These are phyloP conservation scores for Stagonosporopsis cucurbitacearum DNA, from an alignment of 2,329 filamentous ascomycete genomes.

Conservation along the genomic window DNA sequence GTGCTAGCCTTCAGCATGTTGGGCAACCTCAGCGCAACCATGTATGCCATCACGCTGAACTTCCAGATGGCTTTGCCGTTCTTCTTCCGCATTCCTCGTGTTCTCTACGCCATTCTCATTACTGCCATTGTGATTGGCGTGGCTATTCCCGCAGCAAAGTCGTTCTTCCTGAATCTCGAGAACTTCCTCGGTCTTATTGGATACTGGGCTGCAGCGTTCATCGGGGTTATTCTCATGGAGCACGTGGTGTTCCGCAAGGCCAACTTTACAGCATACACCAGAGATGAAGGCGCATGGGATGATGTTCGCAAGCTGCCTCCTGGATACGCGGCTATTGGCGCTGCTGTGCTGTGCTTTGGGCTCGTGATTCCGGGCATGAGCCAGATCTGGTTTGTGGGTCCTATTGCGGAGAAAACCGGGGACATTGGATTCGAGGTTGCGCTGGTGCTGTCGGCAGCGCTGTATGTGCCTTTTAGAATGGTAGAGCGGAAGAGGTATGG, in stretches of 20 bases:
- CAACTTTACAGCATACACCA: conserved; percentile 42
- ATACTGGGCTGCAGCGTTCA: conserved; percentile 47
- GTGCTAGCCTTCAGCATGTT: conserved; percentile 61
- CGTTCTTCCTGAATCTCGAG: conserved; percentile 64
- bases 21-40: conserved; percentile 65
- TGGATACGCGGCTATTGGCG: conserved; percentile 51
- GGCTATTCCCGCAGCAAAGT: conserved; percentile 61
- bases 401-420: conserved; percentile 65
- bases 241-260: conserved; percentile 49
- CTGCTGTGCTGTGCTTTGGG: conserved; percentile 49
- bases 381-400: conserved; percentile 67
- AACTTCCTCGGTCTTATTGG: conserved; percentile 47
- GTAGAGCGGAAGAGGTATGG: conserved; percentile 46
- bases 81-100: conserved; percentile 63
- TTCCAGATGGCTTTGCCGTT: conserved; percentile 67
- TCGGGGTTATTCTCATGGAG: conserved; percentile 44
- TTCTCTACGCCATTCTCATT: conserved; percentile 63
- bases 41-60: conserved; percentile 69
- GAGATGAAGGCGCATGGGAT: conserved; percentile 52
- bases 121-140: conserved; percentile 67
- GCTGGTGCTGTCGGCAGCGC: conserved; percentile 56
- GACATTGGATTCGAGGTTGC: conserved; percentile 72
- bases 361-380: conserved; percentile 66
- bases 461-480: conserved; percentile 54
- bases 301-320: conserved; percentile 48